Percentiles rank a stretch among this genome's conserved stretches.
These are phyloP conservation scores for Cymbopogon flexuosus DNA, from an alignment of 202 grass and related monocot genomes.

Conservation along the genomic window DNA sequence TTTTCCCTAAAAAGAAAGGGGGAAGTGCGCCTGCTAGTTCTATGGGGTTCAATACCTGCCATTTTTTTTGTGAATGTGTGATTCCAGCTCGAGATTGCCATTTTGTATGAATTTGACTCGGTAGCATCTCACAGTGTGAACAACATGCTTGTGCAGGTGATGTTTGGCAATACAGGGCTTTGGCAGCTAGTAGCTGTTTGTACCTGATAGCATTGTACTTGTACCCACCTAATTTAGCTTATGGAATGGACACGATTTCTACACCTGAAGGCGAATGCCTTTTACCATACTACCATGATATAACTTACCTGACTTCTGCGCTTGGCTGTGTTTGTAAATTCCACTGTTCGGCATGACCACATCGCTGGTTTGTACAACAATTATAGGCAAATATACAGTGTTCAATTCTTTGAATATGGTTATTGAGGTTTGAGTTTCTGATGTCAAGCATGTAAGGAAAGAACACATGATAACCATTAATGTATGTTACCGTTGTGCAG, in stretches of 20 bases:
- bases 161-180: not conserved
- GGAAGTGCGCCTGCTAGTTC: no score
- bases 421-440: not conserved
- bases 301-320: not conserved
- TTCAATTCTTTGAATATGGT: not conserved
- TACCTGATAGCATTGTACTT: conserved; percentile 29
- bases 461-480: not conserved
- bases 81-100: not conserved
- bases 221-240: conserved; percentile 11
- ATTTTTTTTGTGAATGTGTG: conserved; percentile 1
- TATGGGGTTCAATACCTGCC: not conserved
- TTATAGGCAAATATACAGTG: conserved; percentile 13
- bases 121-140: conserved; percentile 21
- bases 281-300: conserved; percentile 5
- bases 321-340: conserved; percentile 4
- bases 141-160: conserved; percentile 38
- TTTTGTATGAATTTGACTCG: conserved; percentile 9
- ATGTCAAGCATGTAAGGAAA: conserved; percentile 6
- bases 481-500: not conserved
- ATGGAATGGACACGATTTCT: conserved; percentile 11
- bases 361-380: conserved; percentile 25
- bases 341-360: not conserved
- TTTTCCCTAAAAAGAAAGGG: no score
- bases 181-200: conserved; percentile 26
- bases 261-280: conserved; percentile 8